These are phyloP conservation scores for Botrytis squamosa DNA, from an alignment of 2,329 filamentous ascomycete genomes.

Conservation along the genomic window DNA sequence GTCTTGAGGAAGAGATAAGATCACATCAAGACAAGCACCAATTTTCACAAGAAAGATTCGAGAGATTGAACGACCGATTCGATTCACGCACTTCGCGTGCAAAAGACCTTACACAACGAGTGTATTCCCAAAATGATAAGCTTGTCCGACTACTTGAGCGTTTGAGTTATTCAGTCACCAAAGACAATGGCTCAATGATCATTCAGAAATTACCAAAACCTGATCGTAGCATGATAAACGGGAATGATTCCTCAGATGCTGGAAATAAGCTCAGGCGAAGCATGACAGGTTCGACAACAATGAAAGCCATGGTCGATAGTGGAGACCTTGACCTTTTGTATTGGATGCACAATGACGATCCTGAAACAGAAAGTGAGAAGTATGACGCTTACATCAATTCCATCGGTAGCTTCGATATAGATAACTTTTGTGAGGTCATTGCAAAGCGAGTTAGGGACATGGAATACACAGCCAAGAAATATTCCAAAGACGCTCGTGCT, in stretches of 20 bases:
- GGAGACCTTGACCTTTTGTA: conserved; percentile 72
- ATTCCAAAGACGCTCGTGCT: conserved; percentile 81
- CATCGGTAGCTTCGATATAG: conserved; percentile 76
- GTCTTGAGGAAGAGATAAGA: conserved; percentile 72
- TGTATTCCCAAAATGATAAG: conserved; percentile 82
- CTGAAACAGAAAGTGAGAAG: conserved; percentile 65
- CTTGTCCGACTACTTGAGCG: conserved; percentile 81
- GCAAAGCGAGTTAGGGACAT: conserved; percentile 90
- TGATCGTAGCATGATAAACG: conserved; percentile 59
- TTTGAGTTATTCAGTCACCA: conserved; percentile 77
- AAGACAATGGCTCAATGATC: conserved; percentile 69
- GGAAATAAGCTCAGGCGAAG: conserved; percentile 51
- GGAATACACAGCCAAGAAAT: conserved; percentile 89
- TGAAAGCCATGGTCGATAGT: conserved; percentile 57
- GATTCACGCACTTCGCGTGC: conserved; percentile 70
- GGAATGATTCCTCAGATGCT: conserved; percentile 58
- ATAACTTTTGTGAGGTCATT: conserved; percentile 79
- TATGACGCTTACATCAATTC: conserved; percentile 74
- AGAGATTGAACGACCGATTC: conserved; percentile 55
- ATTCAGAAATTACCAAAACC: conserved; percentile 69
- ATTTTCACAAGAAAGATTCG: conserved; percentile 52
- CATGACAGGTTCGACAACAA: conserved; percentile 51
- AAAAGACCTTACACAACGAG: conserved; percentile 78
- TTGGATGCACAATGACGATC: conserved; percentile 73
- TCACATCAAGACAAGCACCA: conserved; percentile 65